A percentile compares a stretch with the other conserved stretches of the same genome.
These are phyloP conservation scores for Cymbidium sinense DNA, from an alignment of 106 monocot genomes.

Conservation along the genomic window DNA sequence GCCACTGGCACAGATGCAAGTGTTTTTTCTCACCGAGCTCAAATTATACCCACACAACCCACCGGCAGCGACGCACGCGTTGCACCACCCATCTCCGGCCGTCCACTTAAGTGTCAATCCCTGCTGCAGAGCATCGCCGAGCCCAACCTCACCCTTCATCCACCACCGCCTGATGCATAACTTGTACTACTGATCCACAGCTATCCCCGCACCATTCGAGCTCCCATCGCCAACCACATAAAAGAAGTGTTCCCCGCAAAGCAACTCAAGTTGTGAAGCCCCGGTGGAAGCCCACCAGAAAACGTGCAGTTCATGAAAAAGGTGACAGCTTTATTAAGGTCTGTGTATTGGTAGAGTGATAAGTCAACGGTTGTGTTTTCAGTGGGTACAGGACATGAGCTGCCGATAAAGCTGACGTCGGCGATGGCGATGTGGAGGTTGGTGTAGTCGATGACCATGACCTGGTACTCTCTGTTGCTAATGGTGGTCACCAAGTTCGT, in stretches of 20 bases:
- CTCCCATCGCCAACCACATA: background rate
- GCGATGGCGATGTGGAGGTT: background rate
- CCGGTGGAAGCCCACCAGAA: background rate
- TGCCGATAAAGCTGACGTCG: background rate
- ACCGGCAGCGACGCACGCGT: background rate
- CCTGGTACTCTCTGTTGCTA: background rate
- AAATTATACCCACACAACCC: background rate
- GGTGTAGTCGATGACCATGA: background rate
- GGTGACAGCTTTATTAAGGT: background rate
- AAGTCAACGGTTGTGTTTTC: background rate
- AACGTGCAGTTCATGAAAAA: background rate
- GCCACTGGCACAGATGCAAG: background rate
- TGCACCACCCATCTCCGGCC: too few species aligned
- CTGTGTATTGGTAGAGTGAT: background rate
- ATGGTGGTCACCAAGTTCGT: background rate
- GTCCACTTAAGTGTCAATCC: background rate
- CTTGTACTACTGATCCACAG: background rate
- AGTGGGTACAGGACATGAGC: background rate
- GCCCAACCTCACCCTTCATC: background rate
- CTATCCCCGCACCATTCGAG: background rate
- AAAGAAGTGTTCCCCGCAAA: background rate
- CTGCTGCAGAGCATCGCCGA: background rate
- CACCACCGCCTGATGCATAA: constrained; percentile 2
- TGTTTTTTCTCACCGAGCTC: background rate
- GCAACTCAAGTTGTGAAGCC: background rate